Evolutionary conservation across 163 green algal genomes (phyloP), one percentile per base, ranked within the genome.

Genomic region (Picocystis sp.): DNA sequence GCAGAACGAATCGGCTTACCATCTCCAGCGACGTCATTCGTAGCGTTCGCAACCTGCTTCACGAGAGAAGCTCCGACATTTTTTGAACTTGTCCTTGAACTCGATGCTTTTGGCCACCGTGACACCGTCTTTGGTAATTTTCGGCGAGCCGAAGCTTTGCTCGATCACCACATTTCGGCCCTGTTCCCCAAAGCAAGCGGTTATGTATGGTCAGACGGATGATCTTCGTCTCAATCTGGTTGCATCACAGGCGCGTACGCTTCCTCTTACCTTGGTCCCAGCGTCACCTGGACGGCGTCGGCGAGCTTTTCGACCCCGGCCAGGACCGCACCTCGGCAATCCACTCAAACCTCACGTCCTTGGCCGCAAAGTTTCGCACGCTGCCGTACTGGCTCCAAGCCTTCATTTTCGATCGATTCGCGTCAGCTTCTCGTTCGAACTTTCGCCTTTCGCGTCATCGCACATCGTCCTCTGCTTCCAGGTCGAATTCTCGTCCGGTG

Each of bases 61-160:
- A 99, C 81, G 24, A 99, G 77, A 38, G 47, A 80, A 11, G 90
- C 90, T n/a, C 90, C 90, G 11, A 98, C 73, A 65, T 99, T 99
- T 57, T n/a, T 94, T 78, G 59, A 87, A 87, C 60, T 67, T 82
- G 74, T 98, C 87, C 68, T 87, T 89, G 50, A 99, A 89, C 74
- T 99, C 90, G 21, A 99, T 93, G 29, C 77, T 73, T 70, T 88
- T 95, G 33, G 89, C 89, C 35, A 98, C 90, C 0, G 90, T 98
- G 12, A 99, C 90, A 53, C 90, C 90, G 58, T 99, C 90, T 73
- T 99, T 99, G 41, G 90, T 99, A 60, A 99, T 98, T 67, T 98
- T 99, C 14, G 90, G 90, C 1, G 70, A 73, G 21, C 90, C 90
- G 50, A 92, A 99, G 0, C 73, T 17, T 67, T 97, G 86, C 72